These are phyloP conservation scores for Aspergillus niger DNA, from an alignment of 2,329 filamentous ascomycete genomes.

Conservation along the genomic window DNA sequence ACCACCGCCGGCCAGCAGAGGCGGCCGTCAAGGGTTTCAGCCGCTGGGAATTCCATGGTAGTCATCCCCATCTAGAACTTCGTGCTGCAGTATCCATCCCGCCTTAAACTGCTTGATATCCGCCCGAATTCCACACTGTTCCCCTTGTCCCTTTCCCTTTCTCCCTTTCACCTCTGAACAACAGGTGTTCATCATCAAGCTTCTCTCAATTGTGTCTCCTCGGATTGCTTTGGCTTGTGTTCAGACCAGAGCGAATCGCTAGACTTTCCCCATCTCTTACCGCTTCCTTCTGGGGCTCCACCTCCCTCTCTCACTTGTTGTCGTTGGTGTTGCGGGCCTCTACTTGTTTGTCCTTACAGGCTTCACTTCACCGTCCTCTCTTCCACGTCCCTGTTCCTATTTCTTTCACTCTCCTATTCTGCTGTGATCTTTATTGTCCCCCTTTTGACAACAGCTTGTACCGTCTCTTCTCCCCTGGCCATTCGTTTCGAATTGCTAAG, in stretches of 20 bases:
- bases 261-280: not conserved
- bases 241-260: no score
- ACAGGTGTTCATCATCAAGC: not conserved
- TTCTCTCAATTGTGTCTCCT: not conserved
- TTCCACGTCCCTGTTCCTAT: not conserved
- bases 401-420: not conserved
- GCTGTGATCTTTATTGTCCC: not conserved
- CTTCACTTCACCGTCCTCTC: not conserved
- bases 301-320: not conserved
- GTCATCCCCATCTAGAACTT: conserved; percentile 19
- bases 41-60: conserved; percentile 9
- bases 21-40: conserved; percentile 12
- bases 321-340: not conserved
- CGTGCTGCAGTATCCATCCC: conserved; percentile 21
- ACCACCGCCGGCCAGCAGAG: conserved; percentile 5
- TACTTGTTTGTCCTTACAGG: no score
- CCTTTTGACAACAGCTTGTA: conserved; percentile 8
- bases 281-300: not conserved
- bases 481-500: not conserved
- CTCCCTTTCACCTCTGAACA: not conserved
- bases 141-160: not conserved
- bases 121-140: conserved; percentile 1
- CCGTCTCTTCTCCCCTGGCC: not conserved
- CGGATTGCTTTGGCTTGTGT: not conserved
- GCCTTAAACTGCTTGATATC: conserved; percentile 17